These are phyloP conservation scores for Fusarium drepaniforme DNA, from an alignment of 2,329 filamentous ascomycete genomes.

Conservation along the genomic window DNA sequence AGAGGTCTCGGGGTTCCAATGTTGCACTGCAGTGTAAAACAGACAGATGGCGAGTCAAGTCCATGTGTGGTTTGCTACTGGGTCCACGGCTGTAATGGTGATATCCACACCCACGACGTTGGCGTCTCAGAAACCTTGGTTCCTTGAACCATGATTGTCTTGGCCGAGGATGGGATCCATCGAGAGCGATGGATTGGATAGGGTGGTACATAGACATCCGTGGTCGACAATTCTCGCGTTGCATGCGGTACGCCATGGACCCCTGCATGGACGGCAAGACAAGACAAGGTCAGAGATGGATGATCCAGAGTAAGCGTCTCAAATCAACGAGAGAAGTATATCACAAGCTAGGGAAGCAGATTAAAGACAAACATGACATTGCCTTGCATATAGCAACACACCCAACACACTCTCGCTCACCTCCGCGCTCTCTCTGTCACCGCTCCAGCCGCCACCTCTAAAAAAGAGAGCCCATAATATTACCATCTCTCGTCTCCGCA, in stretches of 20 bases:
- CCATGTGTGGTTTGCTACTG: slow-evolving; percentile 17
- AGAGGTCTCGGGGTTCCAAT: slow-evolving; percentile 6
- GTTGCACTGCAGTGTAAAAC: slow-evolving; percentile 18
- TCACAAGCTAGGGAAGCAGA: background rate
- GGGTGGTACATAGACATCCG: slow-evolving; percentile 11
- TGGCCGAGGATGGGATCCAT: slow-evolving; percentile 15
- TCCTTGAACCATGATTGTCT: slow-evolving; percentile 10
- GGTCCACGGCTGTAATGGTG: slow-evolving; percentile 20
- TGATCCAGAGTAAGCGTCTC: slow-evolving; percentile 2
- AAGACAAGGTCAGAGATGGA: background rate
- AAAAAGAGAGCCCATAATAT: slow-evolving; percentile 1
- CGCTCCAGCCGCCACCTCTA: slow-evolving; percentile 18
- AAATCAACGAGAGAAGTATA: background rate
- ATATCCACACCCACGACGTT: slow-evolving; percentile 30
- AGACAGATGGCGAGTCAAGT: slow-evolving; percentile 24
- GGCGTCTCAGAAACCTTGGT: slow-evolving; percentile 19
- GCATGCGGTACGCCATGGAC: slow-evolving; percentile 12
- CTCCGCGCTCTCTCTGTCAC: background rate
- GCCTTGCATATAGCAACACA: background rate
- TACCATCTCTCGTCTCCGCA: slow-evolving; percentile 24
- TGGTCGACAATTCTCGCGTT: background rate
- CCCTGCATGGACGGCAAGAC: slow-evolving; percentile 9
- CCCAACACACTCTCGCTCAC: background rate
- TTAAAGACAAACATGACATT: background rate
- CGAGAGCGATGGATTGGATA: slow-evolving; percentile 3